Base-by-base conservation (phyloP, 768 basidiomycete species). In the Leucogyrophana mollusca region DNA sequence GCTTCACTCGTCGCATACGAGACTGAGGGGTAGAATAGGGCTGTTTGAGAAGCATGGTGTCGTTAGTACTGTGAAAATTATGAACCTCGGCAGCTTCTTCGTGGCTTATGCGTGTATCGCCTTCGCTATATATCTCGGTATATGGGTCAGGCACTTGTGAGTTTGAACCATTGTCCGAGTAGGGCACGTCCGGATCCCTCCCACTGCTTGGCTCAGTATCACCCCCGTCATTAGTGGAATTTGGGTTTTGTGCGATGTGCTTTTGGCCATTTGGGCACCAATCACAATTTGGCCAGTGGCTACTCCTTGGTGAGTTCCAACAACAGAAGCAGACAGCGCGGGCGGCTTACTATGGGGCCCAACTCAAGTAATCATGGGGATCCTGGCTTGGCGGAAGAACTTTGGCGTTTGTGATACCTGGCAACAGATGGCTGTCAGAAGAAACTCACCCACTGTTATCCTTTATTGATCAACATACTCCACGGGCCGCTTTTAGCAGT, bases 251-350 rank as follows among this genome's bases (percentile, higher is more conserved):
- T 24, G 56, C 56, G 11, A 63, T 40, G 46, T 67, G 60, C 11
- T 51, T 55, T 14, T 59, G 51, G 22, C 49, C 36, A 16, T 49
- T 42, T 20, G 47, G 44, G 49, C 78, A 80, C 76, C 77, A 79
- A 51, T 77, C 70, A 54, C 78, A 80, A 39, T 76, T 42, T 1
- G 78, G 76, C 78, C 78, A 80, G 55, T 78, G 76, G 49, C 77
- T 79, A 36, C 1, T 23, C 46, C 24, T 33, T 9, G 30, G 18
- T 11, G 24, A n/a, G 4, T 11, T 5, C 3, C 24, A 34, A 21
- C 17, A 21, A 44, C n/a, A 40, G 18, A 14, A 21, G 18, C 9
- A 37, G 27, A 24, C 24, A n/a, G 23, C 22, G 16, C 11, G 6
- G n/a, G 38, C 27, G 23, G 10, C 70, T 58, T 55, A 80, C 79